phyloP scores from a whole-genome alignment of 495 filamentous ascomycete genomes.

The Barbatosphaeria neglecta region DNA sequence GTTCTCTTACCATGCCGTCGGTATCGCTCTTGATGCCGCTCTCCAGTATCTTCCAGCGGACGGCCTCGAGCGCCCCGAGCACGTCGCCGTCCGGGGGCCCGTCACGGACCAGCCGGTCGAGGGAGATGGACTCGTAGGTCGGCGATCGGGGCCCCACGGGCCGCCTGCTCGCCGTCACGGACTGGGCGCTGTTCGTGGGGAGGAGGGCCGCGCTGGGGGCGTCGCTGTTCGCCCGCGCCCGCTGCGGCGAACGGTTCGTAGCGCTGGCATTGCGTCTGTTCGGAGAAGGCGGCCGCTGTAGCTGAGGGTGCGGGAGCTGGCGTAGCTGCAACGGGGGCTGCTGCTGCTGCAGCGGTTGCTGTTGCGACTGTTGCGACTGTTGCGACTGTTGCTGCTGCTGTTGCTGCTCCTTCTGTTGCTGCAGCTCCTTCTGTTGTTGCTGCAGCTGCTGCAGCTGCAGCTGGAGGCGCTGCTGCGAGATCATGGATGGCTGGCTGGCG shows the following conservation, averaged over 20 bases:
- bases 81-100: slow-evolving; percentile 62
- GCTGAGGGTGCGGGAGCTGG: slow-evolving; percentile 8
- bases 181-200: slow-evolving; percentile 14
- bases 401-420: slow-evolving; percentile 8
- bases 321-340: no score
- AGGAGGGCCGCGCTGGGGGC: slow-evolving; percentile 28
- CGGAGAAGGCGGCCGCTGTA: slow-evolving; percentile 7
- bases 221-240: slow-evolving; percentile 66
- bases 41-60: slow-evolving; percentile 65
- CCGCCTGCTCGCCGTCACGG: slow-evolving; percentile 29
- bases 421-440: slow-evolving; percentile 14
- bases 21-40: slow-evolving; percentile 69
- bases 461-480: slow-evolving; percentile 40
- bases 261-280: slow-evolving; percentile 19
- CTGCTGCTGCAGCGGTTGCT: slow-evolving; percentile 8
- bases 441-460: slow-evolving; percentile 16
- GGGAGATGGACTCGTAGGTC: slow-evolving; percentile 47
- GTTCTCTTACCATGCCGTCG: slow-evolving; percentile 71
- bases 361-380: slow-evolving; percentile 1
- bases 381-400: slow-evolving; percentile 5
- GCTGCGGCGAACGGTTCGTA: slow-evolving; percentile 37
- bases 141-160: slow-evolving; percentile 41
- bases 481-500: slow-evolving; percentile 30
- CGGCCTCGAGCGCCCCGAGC: slow-evolving; percentile 53
- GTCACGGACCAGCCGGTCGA: slow-evolving; percentile 56